Conservation (phyloP, 345 rosid genomes). For the Acer negundo region DNA sequence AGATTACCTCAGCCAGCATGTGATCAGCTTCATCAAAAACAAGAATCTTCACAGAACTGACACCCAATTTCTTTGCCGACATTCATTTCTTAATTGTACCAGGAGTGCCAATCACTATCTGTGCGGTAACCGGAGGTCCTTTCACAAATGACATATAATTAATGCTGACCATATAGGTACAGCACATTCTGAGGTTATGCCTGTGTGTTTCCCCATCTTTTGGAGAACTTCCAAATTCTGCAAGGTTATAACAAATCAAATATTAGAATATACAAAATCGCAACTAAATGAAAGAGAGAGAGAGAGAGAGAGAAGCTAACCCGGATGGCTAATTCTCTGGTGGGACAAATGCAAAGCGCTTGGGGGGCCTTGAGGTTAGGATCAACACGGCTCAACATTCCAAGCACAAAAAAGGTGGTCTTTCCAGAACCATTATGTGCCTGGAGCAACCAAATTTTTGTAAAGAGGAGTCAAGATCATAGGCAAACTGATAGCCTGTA, state of each 20-base stretch:
- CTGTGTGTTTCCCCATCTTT: constrained; percentile 92
- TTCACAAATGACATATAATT: constrained; percentile 35
- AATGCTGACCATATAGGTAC: constrained; percentile 59
- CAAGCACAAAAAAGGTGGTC: too few species aligned
- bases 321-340: constrained; percentile 90
- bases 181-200: constrained; percentile 72
- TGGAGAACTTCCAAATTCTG: constrained; percentile 91
- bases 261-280: not conserved
- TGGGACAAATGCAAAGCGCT: constrained; percentile 75
- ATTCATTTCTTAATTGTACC: constrained; percentile 87
- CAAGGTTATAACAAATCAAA: not conserved
- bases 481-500: too few species aligned
- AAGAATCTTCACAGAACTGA: constrained; percentile 59
- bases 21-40: constrained; percentile 99
- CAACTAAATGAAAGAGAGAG: not conserved
- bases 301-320: constrained; percentile 29
- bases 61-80: constrained; percentile 58
- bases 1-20: constrained; percentile 81
- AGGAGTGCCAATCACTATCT: constrained; percentile 95
- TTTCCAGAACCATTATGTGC: too few species aligned
- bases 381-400: too few species aligned
- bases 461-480: too few species aligned
- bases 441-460: too few species aligned
- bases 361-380: too few species aligned
- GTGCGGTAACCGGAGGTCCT: constrained; percentile 55